A percentile compares a stretch with the other conserved stretches of the same genome.
Evolutionary conservation across 2,329 filamentous ascomycete species (phyloP).

Genomic region (Xylaria sp.): DNA sequence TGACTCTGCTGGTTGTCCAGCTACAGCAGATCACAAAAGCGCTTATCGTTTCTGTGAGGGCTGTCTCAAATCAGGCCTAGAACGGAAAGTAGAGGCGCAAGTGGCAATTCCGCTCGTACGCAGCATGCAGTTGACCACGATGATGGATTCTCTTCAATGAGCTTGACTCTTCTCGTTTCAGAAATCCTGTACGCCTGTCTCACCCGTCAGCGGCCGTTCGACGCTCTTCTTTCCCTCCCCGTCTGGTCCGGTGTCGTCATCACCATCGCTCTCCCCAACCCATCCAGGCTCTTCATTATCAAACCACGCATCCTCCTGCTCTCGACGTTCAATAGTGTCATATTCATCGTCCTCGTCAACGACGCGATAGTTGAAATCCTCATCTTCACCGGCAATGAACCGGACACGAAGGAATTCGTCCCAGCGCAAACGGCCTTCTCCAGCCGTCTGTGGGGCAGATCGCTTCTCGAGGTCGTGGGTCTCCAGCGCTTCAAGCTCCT

Average conservation of each 20-base stretch:
- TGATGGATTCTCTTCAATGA: background rate
- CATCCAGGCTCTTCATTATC: slow-evolving; percentile 80
- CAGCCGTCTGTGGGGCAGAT: slow-evolving; percentile 59
- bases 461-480: slow-evolving; percentile 26
- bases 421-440: slow-evolving; percentile 78
- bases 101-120: background rate
- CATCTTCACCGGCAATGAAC: slow-evolving; percentile 79
- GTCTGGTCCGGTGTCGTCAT: slow-evolving; percentile 45
- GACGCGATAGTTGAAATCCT: slow-evolving; percentile 78
- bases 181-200: slow-evolving; percentile 80
- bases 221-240: slow-evolving; percentile 30
- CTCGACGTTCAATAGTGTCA: slow-evolving; percentile 70
- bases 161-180: slow-evolving; percentile 52
- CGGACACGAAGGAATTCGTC: slow-evolving; percentile 75
- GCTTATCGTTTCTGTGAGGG: background rate
- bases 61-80: background rate
- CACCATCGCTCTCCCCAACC: slow-evolving; percentile 57
- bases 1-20: background rate
- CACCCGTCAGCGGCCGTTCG: slow-evolving; percentile 56
- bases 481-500: slow-evolving; percentile 32
- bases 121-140: no score
- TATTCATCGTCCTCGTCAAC: slow-evolving; percentile 80
- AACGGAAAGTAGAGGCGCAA: background rate
- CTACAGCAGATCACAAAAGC: background rate
- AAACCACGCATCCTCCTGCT: slow-evolving; percentile 80